Percentiles rank a stretch among this genome's conserved stretches.
Evolutionary conservation across 305 asterid genomes (phyloP).

Genomic region (Ajuga reptans): DNA sequence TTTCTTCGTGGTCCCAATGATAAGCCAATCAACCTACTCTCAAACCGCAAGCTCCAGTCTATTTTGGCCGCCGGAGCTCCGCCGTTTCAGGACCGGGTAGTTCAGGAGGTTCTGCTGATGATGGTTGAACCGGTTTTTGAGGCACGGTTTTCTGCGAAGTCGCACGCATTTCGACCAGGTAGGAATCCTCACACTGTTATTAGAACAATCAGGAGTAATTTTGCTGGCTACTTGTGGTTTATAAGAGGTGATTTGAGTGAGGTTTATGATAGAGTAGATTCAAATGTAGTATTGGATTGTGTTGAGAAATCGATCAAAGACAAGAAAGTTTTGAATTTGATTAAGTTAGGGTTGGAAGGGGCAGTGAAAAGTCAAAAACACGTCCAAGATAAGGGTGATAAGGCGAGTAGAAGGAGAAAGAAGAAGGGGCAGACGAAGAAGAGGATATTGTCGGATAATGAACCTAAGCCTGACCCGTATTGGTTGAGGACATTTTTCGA

Average conservation of each 20-base stretch:
- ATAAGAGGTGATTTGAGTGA: constrained; percentile 70
- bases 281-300: constrained; percentile 39
- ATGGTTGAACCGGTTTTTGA: constrained; percentile 74
- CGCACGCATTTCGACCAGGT: constrained; percentile 88
- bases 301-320: constrained; percentile 57
- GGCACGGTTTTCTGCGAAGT: constrained; percentile 60
- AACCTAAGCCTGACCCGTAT: constrained; percentile 88
- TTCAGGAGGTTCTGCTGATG: constrained; percentile 79
- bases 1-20: constrained; percentile 60
- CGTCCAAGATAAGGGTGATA: constrained; percentile 29
- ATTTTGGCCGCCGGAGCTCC: constrained; percentile 37
- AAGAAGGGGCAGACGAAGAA: constrained; percentile 72
- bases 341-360: constrained; percentile 53
- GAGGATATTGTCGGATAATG: constrained; percentile 61
- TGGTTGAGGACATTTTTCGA: constrained; percentile 76
- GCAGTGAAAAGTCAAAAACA: not conserved
- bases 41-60: constrained; percentile 46
- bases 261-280: constrained; percentile 37
- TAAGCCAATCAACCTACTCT: constrained; percentile 40
- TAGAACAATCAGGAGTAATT: constrained; percentile 84
- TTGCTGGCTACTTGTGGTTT: constrained; percentile 95
- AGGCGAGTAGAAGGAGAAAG: constrained; percentile 33
- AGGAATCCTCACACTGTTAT: constrained; percentile 83
- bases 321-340: constrained; percentile 63
- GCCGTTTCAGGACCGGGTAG: constrained; percentile 75